These are phyloP conservation scores for Catharanthus roseus DNA, from an alignment of 257 asterid genomes.

Conservation along the genomic window DNA sequence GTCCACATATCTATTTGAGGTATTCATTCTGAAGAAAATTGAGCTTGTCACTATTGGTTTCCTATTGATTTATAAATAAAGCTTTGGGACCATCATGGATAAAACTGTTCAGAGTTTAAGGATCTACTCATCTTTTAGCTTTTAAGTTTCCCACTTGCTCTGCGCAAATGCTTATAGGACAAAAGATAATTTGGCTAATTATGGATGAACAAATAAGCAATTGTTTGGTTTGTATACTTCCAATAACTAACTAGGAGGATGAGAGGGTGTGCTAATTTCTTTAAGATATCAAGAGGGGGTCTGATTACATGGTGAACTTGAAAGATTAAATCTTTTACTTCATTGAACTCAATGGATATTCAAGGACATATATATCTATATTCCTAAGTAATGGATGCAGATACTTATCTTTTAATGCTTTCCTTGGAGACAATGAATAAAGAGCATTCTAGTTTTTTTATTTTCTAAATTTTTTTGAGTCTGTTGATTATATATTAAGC, in stretches of 20 bases:
- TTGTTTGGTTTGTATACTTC: not conserved
- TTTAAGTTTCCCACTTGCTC: not conserved
- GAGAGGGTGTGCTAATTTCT: not conserved
- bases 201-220: not conserved
- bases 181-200: not conserved
- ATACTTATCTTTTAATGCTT: not conserved
- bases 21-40: not conserved
- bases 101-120: not conserved
- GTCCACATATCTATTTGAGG: not conserved
- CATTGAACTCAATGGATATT: not conserved
- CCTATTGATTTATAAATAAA: not conserved
- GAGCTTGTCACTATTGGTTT: not conserved
- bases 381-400: not conserved
- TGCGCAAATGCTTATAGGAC: not conserved
- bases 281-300: not conserved
- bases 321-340: not conserved
- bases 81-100: not conserved
- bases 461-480: too few relatives aligned
- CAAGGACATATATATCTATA: too few relatives aligned
- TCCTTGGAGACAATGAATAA: not conserved
- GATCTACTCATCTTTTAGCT: not conserved
- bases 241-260: not conserved
- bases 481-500: conserved; percentile 2
- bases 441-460: conserved; percentile 2
- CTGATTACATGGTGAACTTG: not conserved